Percentiles rank a stretch among this genome's conserved stretches.
phyloP scores from a whole-genome alignment of 441 rosid species.

The Mallotus japonicus region DNA sequence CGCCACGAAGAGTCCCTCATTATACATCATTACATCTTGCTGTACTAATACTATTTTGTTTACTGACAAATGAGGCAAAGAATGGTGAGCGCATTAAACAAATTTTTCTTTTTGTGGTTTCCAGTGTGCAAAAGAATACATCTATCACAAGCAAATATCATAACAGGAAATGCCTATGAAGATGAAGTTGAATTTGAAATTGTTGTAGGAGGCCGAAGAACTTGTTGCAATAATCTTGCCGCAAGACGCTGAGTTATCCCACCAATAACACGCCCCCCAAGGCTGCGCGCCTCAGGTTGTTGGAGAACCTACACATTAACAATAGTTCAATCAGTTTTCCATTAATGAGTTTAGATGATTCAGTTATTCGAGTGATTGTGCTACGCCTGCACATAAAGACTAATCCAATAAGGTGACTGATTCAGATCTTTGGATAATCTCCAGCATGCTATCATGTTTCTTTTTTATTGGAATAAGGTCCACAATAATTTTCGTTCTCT shows the following conservation, averaged over 20 bases:
- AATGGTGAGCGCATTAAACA: conserved; percentile 13
- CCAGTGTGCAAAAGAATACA: not conserved
- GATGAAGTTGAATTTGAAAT: conserved; percentile 44
- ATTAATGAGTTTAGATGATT: not conserved
- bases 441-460: too few species aligned
- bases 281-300: conserved; percentile 74
- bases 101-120: not conserved
- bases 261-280: conserved; percentile 72
- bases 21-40: too few species aligned
- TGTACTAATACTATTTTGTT: too few species aligned
- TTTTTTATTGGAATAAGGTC: not conserved
- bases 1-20: too few species aligned
- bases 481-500: not conserved
- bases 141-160: conserved; percentile 13
- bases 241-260: conserved; percentile 87
- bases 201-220: conserved; percentile 55
- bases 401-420: not conserved
- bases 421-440: not conserved
- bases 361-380: not conserved
- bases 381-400: not conserved
- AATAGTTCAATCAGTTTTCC: conserved; percentile 13
- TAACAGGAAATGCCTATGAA: conserved; percentile 24
- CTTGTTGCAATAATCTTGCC: conserved; percentile 84
- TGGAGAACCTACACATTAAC: conserved; percentile 65
- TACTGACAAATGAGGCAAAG: conserved; percentile 17